Evolutionary conservation across 2,329 filamentous ascomycete species (phyloP).

Genomic region (Verticillium alfalfae): DNA sequence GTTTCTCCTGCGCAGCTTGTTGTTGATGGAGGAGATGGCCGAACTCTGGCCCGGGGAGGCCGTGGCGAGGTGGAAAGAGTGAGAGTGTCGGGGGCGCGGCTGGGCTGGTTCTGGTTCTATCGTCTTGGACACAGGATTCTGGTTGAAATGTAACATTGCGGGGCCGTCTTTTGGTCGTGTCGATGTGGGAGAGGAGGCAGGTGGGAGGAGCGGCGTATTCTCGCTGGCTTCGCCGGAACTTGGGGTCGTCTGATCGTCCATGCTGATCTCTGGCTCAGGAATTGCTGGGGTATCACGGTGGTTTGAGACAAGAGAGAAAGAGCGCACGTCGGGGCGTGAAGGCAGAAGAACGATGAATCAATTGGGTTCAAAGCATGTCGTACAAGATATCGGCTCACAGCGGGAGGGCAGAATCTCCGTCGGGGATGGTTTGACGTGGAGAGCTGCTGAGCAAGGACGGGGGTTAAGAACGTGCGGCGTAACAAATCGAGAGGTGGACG

Average conservation of each 20-base stretch:
- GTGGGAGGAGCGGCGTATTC: slow-evolving; percentile 27
- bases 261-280: slow-evolving; percentile 1
- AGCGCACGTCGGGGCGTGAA: neutral
- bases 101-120: slow-evolving; percentile 43
- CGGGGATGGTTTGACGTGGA: neutral
- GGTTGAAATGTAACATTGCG: slow-evolving; percentile 76
- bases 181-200: slow-evolving; percentile 18
- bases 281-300: neutral
- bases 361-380: neutral
- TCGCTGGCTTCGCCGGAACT: slow-evolving; percentile 16
- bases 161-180: slow-evolving; percentile 35
- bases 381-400: neutral
- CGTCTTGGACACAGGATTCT: slow-evolving; percentile 59
- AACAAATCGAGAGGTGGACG: neutral
- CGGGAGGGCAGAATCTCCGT: neutral
- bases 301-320: neutral
- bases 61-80: slow-evolving; percentile 19
- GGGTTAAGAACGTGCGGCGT: neutral
- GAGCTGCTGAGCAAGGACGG: neutral
- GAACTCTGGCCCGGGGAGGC: slow-evolving; percentile 31
- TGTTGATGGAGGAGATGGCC: slow-evolving; percentile 74
- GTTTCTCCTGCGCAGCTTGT: slow-evolving; percentile 79
- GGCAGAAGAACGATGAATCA: neutral
- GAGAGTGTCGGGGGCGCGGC: slow-evolving; percentile 20
- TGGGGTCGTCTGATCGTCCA: slow-evolving; percentile 11